Evolutionary conservation across 306 rosid genomes (phyloP).

Genomic region (Lathyrus aphaca): DNA sequence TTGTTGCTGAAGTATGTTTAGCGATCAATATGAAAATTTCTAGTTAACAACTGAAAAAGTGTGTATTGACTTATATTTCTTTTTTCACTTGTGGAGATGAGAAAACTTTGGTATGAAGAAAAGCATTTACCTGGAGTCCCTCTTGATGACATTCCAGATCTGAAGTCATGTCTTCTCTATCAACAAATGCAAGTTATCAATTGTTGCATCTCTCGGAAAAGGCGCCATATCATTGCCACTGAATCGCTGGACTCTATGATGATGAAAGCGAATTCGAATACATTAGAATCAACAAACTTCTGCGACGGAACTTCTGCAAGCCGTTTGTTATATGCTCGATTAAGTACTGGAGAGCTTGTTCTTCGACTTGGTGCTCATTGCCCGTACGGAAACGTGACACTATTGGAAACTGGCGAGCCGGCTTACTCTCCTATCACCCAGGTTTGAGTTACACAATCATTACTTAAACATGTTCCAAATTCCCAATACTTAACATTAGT

Average conservation of each 20-base stretch:
- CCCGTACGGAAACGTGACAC: constrained; percentile 56
- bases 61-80: no score
- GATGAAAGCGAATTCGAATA: constrained; percentile 57
- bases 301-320: constrained; percentile 43
- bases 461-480: constrained; percentile 32
- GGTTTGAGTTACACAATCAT: constrained; percentile 62
- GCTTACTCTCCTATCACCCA: constrained; percentile 85
- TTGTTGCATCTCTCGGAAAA: constrained; percentile 89
- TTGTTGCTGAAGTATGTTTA: constrained; percentile 77
- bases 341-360: constrained; percentile 75
- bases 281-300: constrained; percentile 41
- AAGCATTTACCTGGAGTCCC: constrained; percentile 75
- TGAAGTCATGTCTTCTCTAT: constrained; percentile 79
- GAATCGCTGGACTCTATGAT: constrained; percentile 69
- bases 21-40: constrained; percentile 27
- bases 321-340: constrained; percentile 65
- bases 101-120: constrained; percentile 80
- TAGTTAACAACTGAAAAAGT: no score
- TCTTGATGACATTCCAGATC: constrained; percentile 79
- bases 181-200: constrained; percentile 89
- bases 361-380: constrained; percentile 83
- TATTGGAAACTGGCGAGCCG: constrained; percentile 95
- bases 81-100: constrained; percentile 56
- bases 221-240: constrained; percentile 64
- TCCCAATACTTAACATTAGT: constrained; percentile 35